Evolutionary conservation across 495 filamentous ascomycete genomes (phyloP), one percentile per base, ranked within the genome.

Genomic region (Beverwykella pulmonaria): DNA sequence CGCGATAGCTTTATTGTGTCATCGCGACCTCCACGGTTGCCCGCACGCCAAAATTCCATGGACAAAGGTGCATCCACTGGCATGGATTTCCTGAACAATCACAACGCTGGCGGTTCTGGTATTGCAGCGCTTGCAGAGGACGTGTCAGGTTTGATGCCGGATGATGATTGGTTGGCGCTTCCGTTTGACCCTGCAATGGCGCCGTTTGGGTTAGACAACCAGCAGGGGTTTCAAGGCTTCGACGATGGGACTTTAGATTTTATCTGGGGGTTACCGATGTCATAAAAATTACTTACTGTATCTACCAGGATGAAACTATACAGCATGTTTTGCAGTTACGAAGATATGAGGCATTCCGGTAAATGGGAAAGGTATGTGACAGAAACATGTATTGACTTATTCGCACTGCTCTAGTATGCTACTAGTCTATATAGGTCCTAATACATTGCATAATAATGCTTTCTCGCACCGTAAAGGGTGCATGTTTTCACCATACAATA

Each of bases 151-250:
- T 56, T 71, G 27, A 73, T 80, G 56, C 74, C 74, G 5, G 77
- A 78, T 2, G 81, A 84, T 63, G 81, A 83, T 59, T 84, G 82
- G 82, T 75, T 83, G 39, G 60, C 82, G 1, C 57, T 84, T 19
- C 82, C 82, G 23, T 83, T 84, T 61, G 81, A 84, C 71, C 80
- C 80, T 8, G 80, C 79, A 0, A 84, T 84, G 82, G 82, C 82
- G 14, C 82, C 82, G 0, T 84, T 84, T 64, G 80, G 80, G 0
- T 77, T 80, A 46, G 78, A 74, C 50, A 75, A 60, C 52, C 76
- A 76, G 20, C 78, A 77, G 9, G 78, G 79, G 46, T 82, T 83
- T 57, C 79, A 81, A 26, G 80, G 80, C 22, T 80, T 79, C 69
- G 82, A 83, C 65, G 81, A 81, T 12, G 80, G 81, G 3, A 78